phyloP scores from a whole-genome alignment of 495 filamentous ascomycete genomes.

The Coniosporium apollinis region DNA sequence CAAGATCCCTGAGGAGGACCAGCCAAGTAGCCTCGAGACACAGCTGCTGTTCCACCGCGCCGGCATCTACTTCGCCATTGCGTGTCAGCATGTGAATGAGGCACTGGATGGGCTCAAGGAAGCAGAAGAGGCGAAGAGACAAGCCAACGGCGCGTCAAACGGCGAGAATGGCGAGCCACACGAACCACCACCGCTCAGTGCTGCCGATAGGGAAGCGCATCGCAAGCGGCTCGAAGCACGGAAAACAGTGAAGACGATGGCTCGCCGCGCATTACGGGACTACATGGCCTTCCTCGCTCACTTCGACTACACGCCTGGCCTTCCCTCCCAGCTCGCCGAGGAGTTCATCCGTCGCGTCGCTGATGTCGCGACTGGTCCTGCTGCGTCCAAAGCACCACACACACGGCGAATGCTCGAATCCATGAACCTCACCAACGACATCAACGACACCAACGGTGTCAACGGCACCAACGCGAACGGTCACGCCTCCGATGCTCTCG shows the following conservation, averaged over 20 bases:
- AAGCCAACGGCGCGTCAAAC: conserved; percentile 17
- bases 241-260: conserved; percentile 49
- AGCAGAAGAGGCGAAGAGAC: conserved; percentile 13
- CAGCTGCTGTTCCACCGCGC: conserved; percentile 65
- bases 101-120: conserved; percentile 29
- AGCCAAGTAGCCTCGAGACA: conserved; percentile 53
- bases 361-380: conserved; percentile 32
- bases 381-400: no score
- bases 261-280: conserved; percentile 57
- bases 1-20: conserved; percentile 47
- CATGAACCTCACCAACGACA: no score
- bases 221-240: conserved; percentile 37
- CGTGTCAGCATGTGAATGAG: conserved; percentile 42
- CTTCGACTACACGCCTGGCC: conserved; percentile 60
- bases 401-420: no score
- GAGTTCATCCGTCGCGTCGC: conserved; percentile 51
- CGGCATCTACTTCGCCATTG: conserved; percentile 53
- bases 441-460: no score
- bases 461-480: conserved; percentile 14
- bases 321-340: conserved; percentile 44
- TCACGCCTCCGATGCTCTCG: conserved; percentile 1
- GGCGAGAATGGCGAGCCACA: conserved; percentile 6
- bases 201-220: conserved; percentile 20
- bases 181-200: conserved; percentile 9
- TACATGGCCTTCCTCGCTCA: conserved; percentile 49